phyloP scores from a whole-genome alignment of 352 stramenopile genomes.

The Globisporangium carolinianum region DNA sequence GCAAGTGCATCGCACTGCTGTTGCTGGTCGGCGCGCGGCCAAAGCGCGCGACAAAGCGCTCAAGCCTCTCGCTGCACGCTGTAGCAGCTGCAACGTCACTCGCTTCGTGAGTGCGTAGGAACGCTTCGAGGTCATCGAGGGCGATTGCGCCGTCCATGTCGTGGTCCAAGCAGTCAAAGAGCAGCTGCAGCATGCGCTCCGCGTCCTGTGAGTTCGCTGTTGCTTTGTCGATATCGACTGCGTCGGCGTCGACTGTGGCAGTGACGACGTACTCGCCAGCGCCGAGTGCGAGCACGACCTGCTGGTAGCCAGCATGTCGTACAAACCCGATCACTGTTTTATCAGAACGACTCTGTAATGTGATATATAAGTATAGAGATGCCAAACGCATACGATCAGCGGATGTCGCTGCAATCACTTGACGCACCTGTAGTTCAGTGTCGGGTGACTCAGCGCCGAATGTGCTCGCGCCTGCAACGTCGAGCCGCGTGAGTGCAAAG shows the following conservation, averaged over 20 bases:
- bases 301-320: background rate
- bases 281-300: constrained; percentile 19
- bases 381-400: too few species aligned
- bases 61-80: background rate
- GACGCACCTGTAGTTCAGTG: constrained; percentile 5
- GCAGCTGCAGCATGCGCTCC: constrained; percentile 23
- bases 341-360: too few species aligned
- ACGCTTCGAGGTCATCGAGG: constrained; percentile 16
- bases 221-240: constrained; percentile 5
- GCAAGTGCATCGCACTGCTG: background rate
- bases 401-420: too few species aligned
- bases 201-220: too few species aligned
- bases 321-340: background rate
- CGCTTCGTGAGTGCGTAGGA: constrained; percentile 21
- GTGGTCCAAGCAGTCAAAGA: constrained; percentile 40
- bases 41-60: constrained; percentile 17
- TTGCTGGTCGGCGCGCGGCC: constrained; percentile 3
- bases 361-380: too few species aligned
- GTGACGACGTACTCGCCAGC: constrained; percentile 31
- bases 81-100: background rate
- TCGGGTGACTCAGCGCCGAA: too few species aligned
- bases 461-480: too few species aligned
- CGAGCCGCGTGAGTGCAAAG: constrained; percentile 15
- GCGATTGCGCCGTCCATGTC: constrained; percentile 30
- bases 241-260: background rate